Conservation (phyloP, 1,284 basidiomycete species). For the Trichosporon coremiiforme region DNA sequence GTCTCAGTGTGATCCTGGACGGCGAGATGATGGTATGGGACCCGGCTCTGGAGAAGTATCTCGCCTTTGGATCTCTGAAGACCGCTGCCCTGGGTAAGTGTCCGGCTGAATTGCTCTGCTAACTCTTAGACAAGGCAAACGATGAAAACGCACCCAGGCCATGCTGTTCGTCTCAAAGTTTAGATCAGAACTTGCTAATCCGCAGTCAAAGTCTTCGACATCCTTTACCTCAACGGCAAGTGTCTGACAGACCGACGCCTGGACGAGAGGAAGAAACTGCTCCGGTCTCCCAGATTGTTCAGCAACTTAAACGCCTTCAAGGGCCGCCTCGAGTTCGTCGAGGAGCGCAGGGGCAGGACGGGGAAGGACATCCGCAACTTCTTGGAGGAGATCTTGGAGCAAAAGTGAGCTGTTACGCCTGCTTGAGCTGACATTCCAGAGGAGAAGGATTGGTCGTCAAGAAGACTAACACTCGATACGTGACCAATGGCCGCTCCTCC, state of each 20-base stretch:
- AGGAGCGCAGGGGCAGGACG: conserved; percentile 70
- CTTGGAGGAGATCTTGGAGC: conserved; percentile 78
- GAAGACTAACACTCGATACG: conserved; percentile 74
- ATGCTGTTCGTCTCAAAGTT: conserved; percentile 64
- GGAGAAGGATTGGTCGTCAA: conserved; percentile 93
- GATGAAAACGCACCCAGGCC: conserved; percentile 74
- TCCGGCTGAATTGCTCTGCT: conserved; percentile 18
- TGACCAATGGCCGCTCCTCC: conserved; percentile 77
- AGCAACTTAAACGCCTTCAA: conserved; percentile 57
- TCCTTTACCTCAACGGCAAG: conserved; percentile 73
- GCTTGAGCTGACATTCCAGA: conserved; percentile 50
- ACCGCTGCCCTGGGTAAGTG: conserved; percentile 75
- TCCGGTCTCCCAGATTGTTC: conserved; percentile 48
- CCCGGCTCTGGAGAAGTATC: conserved; percentile 76
- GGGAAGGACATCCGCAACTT: conserved; percentile 74
- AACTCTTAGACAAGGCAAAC: conserved; percentile 65
- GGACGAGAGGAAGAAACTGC: conserved; percentile 54
- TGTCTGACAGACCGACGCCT: conserved; percentile 55
- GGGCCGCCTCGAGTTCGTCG: conserved; percentile 76
- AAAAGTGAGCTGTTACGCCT: conserved; percentile 53
- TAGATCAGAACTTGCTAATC: conserved; percentile 20
- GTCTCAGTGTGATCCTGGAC: conserved; percentile 77
- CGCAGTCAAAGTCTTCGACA: conserved; percentile 89
- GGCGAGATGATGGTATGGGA: conserved; percentile 98
- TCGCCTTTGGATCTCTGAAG: conserved; percentile 89